Evolutionary conservation across 2,329 filamentous ascomycete genomes (phyloP).

Genomic region (Hymenoscyphus scutula): DNA sequence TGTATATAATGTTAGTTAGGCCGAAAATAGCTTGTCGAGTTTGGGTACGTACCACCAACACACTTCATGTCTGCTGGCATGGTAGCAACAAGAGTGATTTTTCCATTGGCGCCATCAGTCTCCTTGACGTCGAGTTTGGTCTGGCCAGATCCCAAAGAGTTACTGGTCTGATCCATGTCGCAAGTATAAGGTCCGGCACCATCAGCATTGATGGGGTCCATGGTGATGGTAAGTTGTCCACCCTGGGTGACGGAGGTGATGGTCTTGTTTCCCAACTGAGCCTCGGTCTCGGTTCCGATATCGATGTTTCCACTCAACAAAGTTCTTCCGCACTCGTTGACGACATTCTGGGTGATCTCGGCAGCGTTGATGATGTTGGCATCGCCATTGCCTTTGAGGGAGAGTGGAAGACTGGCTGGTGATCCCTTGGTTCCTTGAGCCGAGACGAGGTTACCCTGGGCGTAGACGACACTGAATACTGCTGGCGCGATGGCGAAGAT

Average conservation of each 20-base stretch:
- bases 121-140: slow-evolving; percentile 8
- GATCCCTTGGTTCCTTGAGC: slow-evolving; percentile 20
- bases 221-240: slow-evolving; percentile 45
- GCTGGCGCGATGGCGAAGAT: slow-evolving; percentile 10
- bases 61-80: slow-evolving; percentile 51
- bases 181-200: slow-evolving; percentile 55
- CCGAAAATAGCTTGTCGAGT: neutral
- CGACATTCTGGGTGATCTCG: slow-evolving; percentile 50
- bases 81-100: slow-evolving; percentile 55
- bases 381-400: slow-evolving; percentile 3
- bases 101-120: slow-evolving; percentile 40
- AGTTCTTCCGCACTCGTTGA: slow-evolving; percentile 62
- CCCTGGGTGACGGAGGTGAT: slow-evolving; percentile 52
- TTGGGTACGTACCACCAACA: slow-evolving; percentile 45
- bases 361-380: slow-evolving; percentile 59
- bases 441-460: slow-evolving; percentile 18
- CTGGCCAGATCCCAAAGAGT: slow-evolving; percentile 28
- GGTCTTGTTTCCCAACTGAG: slow-evolving; percentile 43
- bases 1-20: slow-evolving; percentile 20
- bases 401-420: slow-evolving; percentile 16
- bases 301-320: slow-evolving; percentile 61
- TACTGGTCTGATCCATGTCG: slow-evolving; percentile 50
- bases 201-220: slow-evolving; percentile 54
- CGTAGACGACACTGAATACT: slow-evolving; percentile 13
- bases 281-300: slow-evolving; percentile 54